Base-by-base conservation (phyloP, 352 stramenopile species). In the Nothophytophthora sp. region DNA sequence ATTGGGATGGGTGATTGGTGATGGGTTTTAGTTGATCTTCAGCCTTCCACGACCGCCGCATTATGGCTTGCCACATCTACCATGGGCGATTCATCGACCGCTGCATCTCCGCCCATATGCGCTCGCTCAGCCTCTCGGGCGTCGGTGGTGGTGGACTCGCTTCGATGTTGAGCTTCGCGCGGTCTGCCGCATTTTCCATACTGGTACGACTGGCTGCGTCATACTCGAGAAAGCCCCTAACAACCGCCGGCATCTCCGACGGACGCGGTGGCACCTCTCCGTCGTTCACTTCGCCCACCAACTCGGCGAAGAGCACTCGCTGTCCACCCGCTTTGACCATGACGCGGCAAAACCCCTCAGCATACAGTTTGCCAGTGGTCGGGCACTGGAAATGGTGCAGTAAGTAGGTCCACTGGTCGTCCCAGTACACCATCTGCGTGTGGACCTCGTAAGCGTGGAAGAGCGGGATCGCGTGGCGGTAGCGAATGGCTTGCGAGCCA, bases 311-410 rank as follows among this genome's bases (percentile, higher is more conserved):
- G 6, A 53, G 28, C 15, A 72, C 54, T 0, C 28, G 34, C 15
- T 67, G 33, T 13, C 43, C 60, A 18, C 29, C 20, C 37, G 66
- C 50, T 20, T 67, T 70, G 44, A 70, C 55, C 55, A 67, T 55
- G 6, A 66, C 50, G 19, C 71, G 68, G 23, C 42, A 60, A 22
- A 86, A 47, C 0, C 70, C 76, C 41, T 89, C 78, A 3, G 78
- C 78, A 48, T 73, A 89, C 27, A 86, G 35, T 36, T 72, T 78
- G 15, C 67, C 70, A 5, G 54, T 81, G 4, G 36, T 68, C 0
- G 72, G 66, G 28, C 76, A 81, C 44, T 80, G 63, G 39, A 88
- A 88, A 24, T 77, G 66, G n/a, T 88, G 76, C 40, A 78, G 38
- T 16, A 88, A 75, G 53, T 83, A 88, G 37, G 77, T 58, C 74